These are phyloP conservation scores for Fraxinus albicans DNA, from an alignment of 305 asterid genomes.

Conservation along the genomic window DNA sequence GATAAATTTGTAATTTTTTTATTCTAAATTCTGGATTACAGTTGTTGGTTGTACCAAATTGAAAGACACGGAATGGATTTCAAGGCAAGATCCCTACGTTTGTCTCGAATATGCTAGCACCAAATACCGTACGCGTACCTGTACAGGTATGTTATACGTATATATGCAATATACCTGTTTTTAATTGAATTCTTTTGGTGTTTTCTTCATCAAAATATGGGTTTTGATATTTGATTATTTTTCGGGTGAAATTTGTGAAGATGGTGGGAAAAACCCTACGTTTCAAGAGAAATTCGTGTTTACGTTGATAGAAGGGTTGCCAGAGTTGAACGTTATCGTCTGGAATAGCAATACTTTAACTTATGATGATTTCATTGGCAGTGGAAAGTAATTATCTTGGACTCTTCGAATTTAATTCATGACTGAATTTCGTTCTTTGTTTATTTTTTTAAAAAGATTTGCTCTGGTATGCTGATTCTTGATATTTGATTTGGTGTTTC, in stretches of 20 bases:
- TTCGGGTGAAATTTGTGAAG: constrained; percentile 38
- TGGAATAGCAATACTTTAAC: constrained; percentile 91
- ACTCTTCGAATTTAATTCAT: background rate
- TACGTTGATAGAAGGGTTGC: constrained; percentile 73
- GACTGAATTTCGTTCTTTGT: background rate
- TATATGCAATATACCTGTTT: background rate
- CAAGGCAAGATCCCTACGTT: constrained; percentile 97
- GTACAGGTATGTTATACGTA: constrained; percentile 53
- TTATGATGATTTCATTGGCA: constrained; percentile 80
- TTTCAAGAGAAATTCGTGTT: constrained; percentile 92
- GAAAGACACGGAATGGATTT: constrained; percentile 88
- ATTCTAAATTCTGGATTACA: constrained; percentile 28
- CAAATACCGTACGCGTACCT: constrained; percentile 79
- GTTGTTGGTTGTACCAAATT: constrained; percentile 81
- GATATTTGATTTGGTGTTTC: constrained; percentile 28
- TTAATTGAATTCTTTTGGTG: background rate
- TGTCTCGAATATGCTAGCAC: constrained; percentile 76
- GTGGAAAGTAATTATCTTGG: constrained; percentile 60
- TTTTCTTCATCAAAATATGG: background rate
- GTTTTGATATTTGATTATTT: background rate
- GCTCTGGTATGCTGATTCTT: background rate
- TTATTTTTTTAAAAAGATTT: background rate
- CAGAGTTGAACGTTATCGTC: constrained; percentile 61
- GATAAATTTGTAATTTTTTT: background rate
- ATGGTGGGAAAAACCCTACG: constrained; percentile 88